Percentiles rank a stretch among this genome's conserved stretches.
These are phyloP conservation scores for Candida koratica DNA, from an alignment of 805 yeast genomes.

Conservation along the genomic window DNA sequence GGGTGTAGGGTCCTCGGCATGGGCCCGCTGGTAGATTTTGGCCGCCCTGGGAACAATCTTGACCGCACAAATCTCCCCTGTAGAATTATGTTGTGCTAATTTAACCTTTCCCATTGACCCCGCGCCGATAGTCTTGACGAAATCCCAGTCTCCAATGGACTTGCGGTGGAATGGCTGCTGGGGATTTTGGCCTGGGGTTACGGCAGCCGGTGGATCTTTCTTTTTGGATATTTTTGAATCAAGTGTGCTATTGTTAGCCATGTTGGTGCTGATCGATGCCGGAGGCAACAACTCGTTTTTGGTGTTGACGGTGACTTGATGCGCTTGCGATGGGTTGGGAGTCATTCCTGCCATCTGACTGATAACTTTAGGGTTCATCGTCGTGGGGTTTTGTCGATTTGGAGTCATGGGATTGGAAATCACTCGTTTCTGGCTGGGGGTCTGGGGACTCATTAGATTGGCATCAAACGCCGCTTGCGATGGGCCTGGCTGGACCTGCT, in stretches of 20 bases:
- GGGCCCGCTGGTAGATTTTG: conserved; percentile 67
- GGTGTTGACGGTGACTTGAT: conserved; percentile 1
- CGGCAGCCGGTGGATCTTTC: conserved; percentile 4
- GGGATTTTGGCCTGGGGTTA: conserved; percentile 1
- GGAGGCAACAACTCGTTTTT: conserved; percentile 29
- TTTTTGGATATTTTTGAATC: conserved; percentile 11
- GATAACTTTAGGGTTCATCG: conserved; percentile 12
- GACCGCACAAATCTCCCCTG: conserved; percentile 83
- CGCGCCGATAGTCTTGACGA: conserved; percentile 91
- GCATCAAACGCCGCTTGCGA: conserved; percentile 2
- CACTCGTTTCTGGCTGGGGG: conserved; percentile 13
- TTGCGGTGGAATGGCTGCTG: conserved; percentile 69
- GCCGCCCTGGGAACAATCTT: conserved; percentile 92
- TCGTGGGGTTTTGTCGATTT: conserved; percentile 9
- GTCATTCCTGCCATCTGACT: conserved; percentile 9
- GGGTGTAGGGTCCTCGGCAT: conserved; percentile 65
- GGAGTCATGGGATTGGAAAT: conserved; percentile 13
- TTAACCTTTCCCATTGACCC: conserved; percentile 99
- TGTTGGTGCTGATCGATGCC: conserved; percentile 19
- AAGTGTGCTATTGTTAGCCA: conserved; percentile 8
- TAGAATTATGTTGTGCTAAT: conserved; percentile 78
- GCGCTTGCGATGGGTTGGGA: conserved; percentile 4
- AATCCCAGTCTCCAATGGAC: conserved; percentile 95
- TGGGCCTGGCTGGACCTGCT: conserved; percentile 6
- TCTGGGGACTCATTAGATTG: conserved; percentile 11